Percentiles rank a stretch among this genome's conserved stretches.
These are phyloP conservation scores for Penicillium nucicola DNA, from an alignment of 495 filamentous ascomycete genomes.

Conservation along the genomic window DNA sequence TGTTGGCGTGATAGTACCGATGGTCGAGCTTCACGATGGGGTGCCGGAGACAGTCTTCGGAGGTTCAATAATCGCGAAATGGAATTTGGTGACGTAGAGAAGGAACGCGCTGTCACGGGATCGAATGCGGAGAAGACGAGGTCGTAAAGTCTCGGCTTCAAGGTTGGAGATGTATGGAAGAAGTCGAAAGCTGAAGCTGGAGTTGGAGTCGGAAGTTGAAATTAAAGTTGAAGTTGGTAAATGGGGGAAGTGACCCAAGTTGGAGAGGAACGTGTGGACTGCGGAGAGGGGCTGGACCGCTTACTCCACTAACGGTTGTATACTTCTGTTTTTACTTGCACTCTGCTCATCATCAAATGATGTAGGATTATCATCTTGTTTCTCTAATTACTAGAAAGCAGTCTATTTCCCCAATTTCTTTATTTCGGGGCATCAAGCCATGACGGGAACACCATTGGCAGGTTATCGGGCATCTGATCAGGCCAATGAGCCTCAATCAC, in stretches of 20 bases:
- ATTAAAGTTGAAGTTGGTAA: too few species aligned
- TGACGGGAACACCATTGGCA: slow-evolving; percentile 51
- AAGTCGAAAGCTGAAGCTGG: too few species aligned
- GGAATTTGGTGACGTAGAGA: too few species aligned
- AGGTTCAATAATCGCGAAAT: too few species aligned
- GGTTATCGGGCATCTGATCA: slow-evolving; percentile 51
- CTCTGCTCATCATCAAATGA: background rate
- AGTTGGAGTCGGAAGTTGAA: background rate
- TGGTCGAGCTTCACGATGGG: too few species aligned
- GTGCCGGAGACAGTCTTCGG: too few species aligned
- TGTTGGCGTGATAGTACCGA: too few species aligned
- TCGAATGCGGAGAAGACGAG: background rate
- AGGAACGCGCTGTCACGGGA: background rate
- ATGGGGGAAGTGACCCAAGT: background rate
- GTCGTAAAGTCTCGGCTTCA: background rate
- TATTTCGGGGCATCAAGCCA: slow-evolving; percentile 52
- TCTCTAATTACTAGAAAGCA: background rate
- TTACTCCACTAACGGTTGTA: slow-evolving; percentile 21
- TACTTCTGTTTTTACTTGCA: background rate
- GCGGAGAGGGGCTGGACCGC: slow-evolving; percentile 17
- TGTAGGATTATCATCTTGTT: background rate
- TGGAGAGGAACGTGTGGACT: slow-evolving; percentile 6
- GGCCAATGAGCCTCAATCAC: slow-evolving; percentile 54
- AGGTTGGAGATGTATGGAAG: too few species aligned
- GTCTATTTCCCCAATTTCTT: background rate